Evolutionary conservation across 2,329 filamentous ascomycete species (phyloP).

Genomic region (Aureobasidium melanogenum): DNA sequence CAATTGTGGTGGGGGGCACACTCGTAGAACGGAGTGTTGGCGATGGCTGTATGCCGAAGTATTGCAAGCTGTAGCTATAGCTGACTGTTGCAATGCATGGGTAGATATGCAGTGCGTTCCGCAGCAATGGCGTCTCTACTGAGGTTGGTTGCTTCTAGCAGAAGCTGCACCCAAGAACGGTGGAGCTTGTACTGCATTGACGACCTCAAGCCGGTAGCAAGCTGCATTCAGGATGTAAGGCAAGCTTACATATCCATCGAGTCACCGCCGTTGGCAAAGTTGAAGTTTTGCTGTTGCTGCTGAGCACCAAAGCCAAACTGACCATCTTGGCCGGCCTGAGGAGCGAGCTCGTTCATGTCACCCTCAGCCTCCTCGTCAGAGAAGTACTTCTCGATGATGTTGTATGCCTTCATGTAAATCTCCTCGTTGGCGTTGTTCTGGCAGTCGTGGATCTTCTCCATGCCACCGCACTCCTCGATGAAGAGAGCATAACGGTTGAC

Average conservation of each 20-base stretch:
- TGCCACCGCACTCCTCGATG: constrained; percentile 96
- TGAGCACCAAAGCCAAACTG: constrained; percentile 70
- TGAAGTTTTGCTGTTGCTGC: constrained; percentile 76
- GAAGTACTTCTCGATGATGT: constrained; percentile 99
- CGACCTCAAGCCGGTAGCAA: neutral
- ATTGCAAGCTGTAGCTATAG: neutral
- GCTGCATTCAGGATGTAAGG: neutral
- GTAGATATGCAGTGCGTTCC: neutral
- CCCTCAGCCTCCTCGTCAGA: constrained; percentile 86
- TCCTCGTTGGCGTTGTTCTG: constrained; percentile 99
- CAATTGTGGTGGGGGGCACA: neutral
- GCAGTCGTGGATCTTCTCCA: constrained; percentile 99
- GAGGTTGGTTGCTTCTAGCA: neutral
- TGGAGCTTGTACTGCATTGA: neutral
- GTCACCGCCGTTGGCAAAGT: constrained; percentile 73
- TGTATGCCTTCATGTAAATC: constrained; percentile 99
- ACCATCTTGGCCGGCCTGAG: constrained; percentile 61
- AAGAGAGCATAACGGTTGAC: constrained; percentile 97
- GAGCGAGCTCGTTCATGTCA: constrained; percentile 74
- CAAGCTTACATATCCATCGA: constrained; percentile 55
- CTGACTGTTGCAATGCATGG: neutral
- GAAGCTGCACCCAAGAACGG: neutral
- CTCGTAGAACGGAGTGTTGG: neutral
- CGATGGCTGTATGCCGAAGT: neutral
- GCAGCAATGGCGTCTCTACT: neutral